Evolutionary conservation across 495 filamentous ascomycete genomes (phyloP).

Genomic region (Cryomyces antarcticus): DNA sequence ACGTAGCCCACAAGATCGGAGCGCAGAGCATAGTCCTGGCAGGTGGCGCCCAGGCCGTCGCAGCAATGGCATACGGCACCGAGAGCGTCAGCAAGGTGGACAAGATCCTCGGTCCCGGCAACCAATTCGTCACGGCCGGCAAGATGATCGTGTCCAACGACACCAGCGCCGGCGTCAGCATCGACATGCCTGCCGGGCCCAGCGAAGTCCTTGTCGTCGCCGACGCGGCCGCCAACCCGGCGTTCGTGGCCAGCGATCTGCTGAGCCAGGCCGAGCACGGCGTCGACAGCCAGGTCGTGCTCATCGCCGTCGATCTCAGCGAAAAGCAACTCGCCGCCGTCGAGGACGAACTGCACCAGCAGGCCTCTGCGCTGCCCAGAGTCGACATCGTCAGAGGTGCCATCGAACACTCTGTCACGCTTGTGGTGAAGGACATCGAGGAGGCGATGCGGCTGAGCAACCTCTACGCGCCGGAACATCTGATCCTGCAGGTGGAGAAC

Average conservation of each 20-base stretch:
- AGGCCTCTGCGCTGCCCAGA: constrained; percentile 73
- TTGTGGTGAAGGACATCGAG: constrained; percentile 56
- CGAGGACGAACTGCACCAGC: constrained; percentile 73
- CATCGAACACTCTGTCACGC: constrained; percentile 75
- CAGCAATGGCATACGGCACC: constrained; percentile 71
- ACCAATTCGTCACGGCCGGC: constrained; percentile 94
- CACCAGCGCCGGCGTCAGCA: constrained; percentile 80
- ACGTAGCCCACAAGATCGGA: constrained; percentile 91
- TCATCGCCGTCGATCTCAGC: constrained; percentile 64
- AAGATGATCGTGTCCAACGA: constrained; percentile 98
- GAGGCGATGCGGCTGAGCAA: constrained; percentile 83
- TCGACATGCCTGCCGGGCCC: constrained; percentile 96
- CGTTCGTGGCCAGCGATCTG: constrained; percentile 87
- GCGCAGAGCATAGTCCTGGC: constrained; percentile 89
- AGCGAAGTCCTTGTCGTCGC: constrained; percentile 93
- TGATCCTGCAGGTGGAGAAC: constrained; percentile 74
- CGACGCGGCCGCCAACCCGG: constrained; percentile 75
- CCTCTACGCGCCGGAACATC: constrained; percentile 87
- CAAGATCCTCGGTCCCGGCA: constrained; percentile 94
- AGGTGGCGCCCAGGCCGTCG: constrained; percentile 89
- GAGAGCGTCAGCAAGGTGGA: constrained; percentile 82
- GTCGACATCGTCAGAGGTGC: constrained; percentile 88
- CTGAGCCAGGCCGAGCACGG: constrained; percentile 94
- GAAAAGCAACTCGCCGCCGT: constrained; percentile 56
- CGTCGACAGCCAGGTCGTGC: constrained; percentile 81